phyloP scores from a whole-genome alignment of 805 yeast species.

The Ogataea wickerhamii region DNA sequence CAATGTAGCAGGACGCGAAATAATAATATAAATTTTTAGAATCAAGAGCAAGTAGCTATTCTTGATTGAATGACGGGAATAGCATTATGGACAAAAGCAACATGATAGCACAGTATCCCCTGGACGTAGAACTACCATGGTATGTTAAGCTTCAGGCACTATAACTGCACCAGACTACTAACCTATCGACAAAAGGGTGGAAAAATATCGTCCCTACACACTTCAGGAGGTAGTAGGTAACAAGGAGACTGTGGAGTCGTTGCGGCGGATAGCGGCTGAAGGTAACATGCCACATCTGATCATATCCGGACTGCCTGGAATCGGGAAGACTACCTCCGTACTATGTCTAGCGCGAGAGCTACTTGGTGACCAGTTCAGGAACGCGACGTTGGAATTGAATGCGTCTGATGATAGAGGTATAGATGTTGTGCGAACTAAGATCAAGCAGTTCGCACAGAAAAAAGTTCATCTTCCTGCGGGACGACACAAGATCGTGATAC shows the following conservation, averaged over 20 bases:
- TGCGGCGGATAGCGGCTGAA: constrained; percentile 79
- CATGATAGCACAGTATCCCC: constrained; percentile 22
- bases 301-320: constrained; percentile 94
- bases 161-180: neutral
- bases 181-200: constrained; percentile 62
- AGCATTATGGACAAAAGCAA: too few species aligned
- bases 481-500: constrained; percentile 84
- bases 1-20: neutral
- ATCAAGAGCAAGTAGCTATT: too few species aligned
- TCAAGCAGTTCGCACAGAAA: constrained; percentile 94
- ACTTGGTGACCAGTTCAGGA: constrained; percentile 59
- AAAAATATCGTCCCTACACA: constrained; percentile 82
- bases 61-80: too few species aligned
- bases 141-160: constrained; percentile 14
- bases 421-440: constrained; percentile 89
- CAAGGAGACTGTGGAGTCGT: constrained; percentile 79
- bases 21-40: neutral
- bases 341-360: constrained; percentile 85
- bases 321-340: constrained; percentile 93
- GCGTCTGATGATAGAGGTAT: constrained; percentile 98
- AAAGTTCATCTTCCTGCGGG: constrained; percentile 85
- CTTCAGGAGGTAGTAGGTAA: constrained; percentile 91
- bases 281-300: constrained; percentile 98
- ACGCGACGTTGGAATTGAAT: constrained; percentile 88
- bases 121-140: constrained; percentile 34